Conservation (phyloP, 2,329 filamentous ascomycete genomes). For the Cladosporium sp. region DNA sequence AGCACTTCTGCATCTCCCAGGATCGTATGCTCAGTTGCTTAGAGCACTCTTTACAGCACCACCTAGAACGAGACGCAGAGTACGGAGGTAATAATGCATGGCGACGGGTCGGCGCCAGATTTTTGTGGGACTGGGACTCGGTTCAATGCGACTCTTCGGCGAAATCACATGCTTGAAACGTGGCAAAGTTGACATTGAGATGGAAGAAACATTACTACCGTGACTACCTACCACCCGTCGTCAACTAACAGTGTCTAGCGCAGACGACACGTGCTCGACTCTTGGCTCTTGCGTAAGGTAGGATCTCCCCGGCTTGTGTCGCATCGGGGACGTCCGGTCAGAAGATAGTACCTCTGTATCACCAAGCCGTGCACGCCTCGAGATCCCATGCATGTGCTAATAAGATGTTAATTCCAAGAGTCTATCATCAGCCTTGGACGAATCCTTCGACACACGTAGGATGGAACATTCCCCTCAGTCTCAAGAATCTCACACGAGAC, state of each 20-base stretch:
- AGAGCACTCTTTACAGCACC: too few relatives aligned
- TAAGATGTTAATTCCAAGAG: neutral
- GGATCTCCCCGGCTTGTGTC: neutral
- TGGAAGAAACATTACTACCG: neutral
- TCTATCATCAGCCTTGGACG: neutral
- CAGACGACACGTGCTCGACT: slow-evolving; percentile 5
- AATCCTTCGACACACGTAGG: neutral
- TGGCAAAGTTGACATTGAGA: neutral
- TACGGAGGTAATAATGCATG: too few relatives aligned
- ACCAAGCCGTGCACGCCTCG: neutral
- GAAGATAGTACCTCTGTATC: neutral
- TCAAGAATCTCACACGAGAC: neutral
- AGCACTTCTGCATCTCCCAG: too few relatives aligned
- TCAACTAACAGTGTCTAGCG: slow-evolving; percentile 2
- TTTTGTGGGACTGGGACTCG: neutral
- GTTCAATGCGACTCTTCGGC: neutral
- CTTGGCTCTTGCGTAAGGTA: neutral
- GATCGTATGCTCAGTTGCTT: too few relatives aligned
- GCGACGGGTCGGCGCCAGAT: neutral
- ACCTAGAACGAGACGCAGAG: too few relatives aligned
- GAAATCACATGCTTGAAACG: neutral
- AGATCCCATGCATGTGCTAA: neutral
- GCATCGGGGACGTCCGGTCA: neutral
- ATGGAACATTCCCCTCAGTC: neutral
- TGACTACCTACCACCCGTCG: neutral